phyloP scores from a whole-genome alignment of 2,329 filamentous ascomycete species.

The Stemphylium vesicarium region DNA sequence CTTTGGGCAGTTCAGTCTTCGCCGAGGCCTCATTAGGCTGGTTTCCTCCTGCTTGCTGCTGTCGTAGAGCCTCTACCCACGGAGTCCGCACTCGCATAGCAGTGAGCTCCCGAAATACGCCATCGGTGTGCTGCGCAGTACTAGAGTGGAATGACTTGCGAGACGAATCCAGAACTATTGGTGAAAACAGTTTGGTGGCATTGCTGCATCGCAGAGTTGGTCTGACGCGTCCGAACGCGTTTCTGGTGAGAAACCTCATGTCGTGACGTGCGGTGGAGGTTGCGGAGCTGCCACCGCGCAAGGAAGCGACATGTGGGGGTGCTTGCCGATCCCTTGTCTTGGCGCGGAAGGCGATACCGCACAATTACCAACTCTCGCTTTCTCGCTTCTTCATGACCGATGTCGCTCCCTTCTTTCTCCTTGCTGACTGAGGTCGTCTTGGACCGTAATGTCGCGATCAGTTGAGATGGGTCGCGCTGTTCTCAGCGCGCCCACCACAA shows the following conservation, averaged over 20 bases:
- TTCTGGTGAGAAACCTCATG: slow-evolving; percentile 32
- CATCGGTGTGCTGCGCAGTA: slow-evolving; percentile 54
- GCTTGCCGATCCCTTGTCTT: slow-evolving; percentile 27
- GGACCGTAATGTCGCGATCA: slow-evolving; percentile 30
- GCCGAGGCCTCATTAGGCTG: slow-evolving; percentile 40
- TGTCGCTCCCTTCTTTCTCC: slow-evolving; percentile 1
- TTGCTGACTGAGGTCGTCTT: slow-evolving; percentile 3
- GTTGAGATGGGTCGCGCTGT: slow-evolving; percentile 46
- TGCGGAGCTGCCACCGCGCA: slow-evolving; percentile 8
- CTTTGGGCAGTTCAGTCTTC: slow-evolving; percentile 46
- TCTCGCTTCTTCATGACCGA: slow-evolving; percentile 4
- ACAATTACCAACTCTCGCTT: background rate
- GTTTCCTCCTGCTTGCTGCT: slow-evolving; percentile 53
- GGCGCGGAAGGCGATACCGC: slow-evolving; percentile 15
- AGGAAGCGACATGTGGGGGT: slow-evolving; percentile 29
- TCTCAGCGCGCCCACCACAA: slow-evolving; percentile 27
- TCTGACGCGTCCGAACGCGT: slow-evolving; percentile 26
- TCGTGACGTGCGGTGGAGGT: slow-evolving; percentile 13
- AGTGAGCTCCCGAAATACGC: slow-evolving; percentile 64
- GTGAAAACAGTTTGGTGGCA: background rate
- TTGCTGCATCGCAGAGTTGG: slow-evolving; percentile 11
- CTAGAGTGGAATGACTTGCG: slow-evolving; percentile 32
- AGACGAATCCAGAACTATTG: background rate
- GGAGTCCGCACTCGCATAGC: slow-evolving; percentile 62
- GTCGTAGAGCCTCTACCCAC: slow-evolving; percentile 69